Conservation (phyloP, 305 asterid species). For the Fraxinus angustifolia region DNA sequence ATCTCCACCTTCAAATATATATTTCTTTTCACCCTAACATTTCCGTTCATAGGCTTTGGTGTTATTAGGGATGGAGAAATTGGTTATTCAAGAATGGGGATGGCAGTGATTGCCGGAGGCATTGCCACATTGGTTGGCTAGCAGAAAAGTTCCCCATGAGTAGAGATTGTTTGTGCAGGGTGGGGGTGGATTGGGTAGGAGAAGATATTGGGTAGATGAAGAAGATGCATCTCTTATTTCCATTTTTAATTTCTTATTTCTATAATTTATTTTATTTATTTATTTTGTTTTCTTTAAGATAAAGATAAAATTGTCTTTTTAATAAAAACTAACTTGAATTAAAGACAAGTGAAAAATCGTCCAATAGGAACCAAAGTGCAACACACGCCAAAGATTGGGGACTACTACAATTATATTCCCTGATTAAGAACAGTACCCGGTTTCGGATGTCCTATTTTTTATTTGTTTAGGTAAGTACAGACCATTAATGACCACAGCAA, state of each 20-base stretch:
- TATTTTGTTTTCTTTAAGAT: neutral
- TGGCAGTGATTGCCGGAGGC: neutral
- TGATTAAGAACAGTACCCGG: neutral
- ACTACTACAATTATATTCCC: neutral
- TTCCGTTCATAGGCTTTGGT: neutral
- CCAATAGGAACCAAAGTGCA: neutral
- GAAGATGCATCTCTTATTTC: neutral
- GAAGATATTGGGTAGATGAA: neutral
- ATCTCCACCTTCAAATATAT: neutral
- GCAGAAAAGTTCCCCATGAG: neutral
- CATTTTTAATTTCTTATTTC: neutral
- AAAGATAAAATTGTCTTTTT: neutral
- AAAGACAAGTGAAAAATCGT: neutral
- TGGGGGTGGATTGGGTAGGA: neutral
- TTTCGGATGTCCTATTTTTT: neutral
- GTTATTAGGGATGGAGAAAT: neutral
- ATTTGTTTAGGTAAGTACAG: neutral
- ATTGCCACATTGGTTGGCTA: neutral
- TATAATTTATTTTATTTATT: neutral
- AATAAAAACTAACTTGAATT: neutral
- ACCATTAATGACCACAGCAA: neutral
- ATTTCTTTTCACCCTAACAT: neutral
- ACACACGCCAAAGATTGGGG: neutral
- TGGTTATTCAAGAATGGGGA: neutral
- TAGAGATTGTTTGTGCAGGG: neutral